These are phyloP conservation scores for Fusarium udum DNA, from an alignment of 2,329 filamentous ascomycete genomes.

Conservation along the genomic window DNA sequence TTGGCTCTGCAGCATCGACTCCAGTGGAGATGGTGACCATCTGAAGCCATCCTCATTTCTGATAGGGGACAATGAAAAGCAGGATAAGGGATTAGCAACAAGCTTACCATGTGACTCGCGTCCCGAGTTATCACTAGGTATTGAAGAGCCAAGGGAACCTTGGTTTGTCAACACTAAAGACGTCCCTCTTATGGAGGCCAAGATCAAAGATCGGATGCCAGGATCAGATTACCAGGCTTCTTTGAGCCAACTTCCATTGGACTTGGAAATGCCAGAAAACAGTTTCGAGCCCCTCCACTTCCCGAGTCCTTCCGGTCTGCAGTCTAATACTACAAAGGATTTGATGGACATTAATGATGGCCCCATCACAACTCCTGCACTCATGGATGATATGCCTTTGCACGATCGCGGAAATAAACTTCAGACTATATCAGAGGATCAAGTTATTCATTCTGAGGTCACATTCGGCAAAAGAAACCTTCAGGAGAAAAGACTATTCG, in stretches of 20 bases:
- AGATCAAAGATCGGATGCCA: neutral
- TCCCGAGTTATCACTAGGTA: neutral
- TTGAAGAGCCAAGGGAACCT: neutral
- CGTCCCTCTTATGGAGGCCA: neutral
- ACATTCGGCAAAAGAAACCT: slow-evolving; percentile 20
- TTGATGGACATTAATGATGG: slow-evolving; percentile 30
- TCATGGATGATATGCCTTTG: slow-evolving; percentile 21
- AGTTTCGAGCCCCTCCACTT: neutral
- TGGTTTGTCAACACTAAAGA: neutral
- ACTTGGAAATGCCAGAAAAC: slow-evolving; percentile 4
- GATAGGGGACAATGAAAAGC: neutral
- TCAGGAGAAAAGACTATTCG: slow-evolving; percentile 10
- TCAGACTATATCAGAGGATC: neutral
- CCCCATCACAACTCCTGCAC: slow-evolving; percentile 9
- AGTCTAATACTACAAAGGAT: neutral
- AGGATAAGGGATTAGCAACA: neutral
- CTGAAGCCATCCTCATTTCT: neutral
- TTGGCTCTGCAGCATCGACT: slow-evolving; percentile 10
- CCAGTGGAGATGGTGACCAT: neutral
- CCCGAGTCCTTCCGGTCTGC: neutral
- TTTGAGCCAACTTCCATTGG: slow-evolving; percentile 1
- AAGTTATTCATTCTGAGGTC: neutral
- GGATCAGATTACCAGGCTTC: neutral
- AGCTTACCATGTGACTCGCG: neutral
- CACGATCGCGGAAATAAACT: neutral